Conservation (phyloP, 306 rosid species). For the Castanea crenata region DNA sequence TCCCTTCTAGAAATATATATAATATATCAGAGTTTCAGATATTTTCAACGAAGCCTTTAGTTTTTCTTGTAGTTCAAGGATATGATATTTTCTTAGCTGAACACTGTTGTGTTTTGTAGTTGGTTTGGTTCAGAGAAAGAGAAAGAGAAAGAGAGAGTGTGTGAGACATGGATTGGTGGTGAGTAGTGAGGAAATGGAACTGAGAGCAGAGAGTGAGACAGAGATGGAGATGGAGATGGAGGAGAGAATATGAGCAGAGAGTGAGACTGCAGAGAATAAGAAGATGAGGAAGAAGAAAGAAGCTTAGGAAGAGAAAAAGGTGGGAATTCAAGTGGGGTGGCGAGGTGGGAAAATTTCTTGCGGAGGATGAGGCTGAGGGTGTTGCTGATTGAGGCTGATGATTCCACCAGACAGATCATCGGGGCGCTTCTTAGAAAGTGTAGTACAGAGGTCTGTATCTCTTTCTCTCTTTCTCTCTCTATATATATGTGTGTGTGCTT, state of each 20-base stretch:
- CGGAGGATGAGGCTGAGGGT: constrained; percentile 73
- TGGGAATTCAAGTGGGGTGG: constrained; percentile 45
- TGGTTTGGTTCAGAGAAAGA: no score
- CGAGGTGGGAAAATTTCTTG: constrained; percentile 78
- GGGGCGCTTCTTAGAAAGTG: constrained; percentile 93
- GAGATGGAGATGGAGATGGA: constrained; percentile 9
- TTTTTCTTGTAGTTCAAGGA: no score
- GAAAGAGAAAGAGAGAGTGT: not conserved
- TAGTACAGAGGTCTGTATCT: constrained; percentile 66
- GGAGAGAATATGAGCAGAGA: constrained; percentile 6
- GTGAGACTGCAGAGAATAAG: not conserved
- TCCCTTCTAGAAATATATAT: not conserved
- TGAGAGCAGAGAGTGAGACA: constrained; percentile 2
- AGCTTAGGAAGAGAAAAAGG: constrained; percentile 31
- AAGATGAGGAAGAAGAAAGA: constrained; percentile 11
- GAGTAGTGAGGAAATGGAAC: constrained; percentile 47
- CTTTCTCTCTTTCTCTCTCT: not conserved
- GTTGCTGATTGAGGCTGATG: constrained; percentile 87
- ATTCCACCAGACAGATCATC: constrained; percentile 89
- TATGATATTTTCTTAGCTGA: no score
- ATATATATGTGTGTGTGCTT: not conserved
- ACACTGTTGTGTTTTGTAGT: no score
- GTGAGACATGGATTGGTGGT: constrained; percentile 44
- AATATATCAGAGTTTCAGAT: constrained; percentile 7
- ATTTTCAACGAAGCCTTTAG: constrained; percentile 7